These are phyloP conservation scores for Warburgia ugandensis DNA, from an alignment of 164 flowering plant species.

Conservation along the genomic window DNA sequence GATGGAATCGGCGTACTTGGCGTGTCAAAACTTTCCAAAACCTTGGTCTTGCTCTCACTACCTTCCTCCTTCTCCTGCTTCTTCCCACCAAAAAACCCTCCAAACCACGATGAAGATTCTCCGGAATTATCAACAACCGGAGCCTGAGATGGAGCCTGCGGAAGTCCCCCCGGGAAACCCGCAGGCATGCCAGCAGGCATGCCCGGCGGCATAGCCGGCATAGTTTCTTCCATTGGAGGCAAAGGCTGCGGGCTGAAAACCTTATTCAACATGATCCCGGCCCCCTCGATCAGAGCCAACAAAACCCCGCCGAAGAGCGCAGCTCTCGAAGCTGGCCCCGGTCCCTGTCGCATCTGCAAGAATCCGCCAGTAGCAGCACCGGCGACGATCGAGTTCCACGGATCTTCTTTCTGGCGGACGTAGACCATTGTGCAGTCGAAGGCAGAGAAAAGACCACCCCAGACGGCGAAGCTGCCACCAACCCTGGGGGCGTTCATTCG, in stretches of 20 bases:
- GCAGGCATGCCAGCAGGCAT: conserved; percentile 21
- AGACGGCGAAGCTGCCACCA: conserved; percentile 86
- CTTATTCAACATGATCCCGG: conserved; percentile 65
- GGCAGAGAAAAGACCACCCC: conserved; percentile 83
- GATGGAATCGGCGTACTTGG: conserved; percentile 30
- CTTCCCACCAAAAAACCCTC: conserved; percentile 1
- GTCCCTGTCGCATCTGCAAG: conserved; percentile 76
- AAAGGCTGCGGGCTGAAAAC: conserved; percentile 39
- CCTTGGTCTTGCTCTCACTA: conserved; percentile 30
- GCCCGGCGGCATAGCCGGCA: conserved; percentile 20
- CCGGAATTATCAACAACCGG: background rate
- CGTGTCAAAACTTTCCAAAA: conserved; percentile 67
- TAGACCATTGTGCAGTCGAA: conserved; percentile 84
- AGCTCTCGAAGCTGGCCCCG: conserved; percentile 47
- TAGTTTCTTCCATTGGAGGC: conserved; percentile 51
- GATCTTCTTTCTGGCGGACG: conserved; percentile 86
- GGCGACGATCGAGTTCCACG: conserved; percentile 87
- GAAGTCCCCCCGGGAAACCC: background rate
- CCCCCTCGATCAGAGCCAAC: conserved; percentile 82
- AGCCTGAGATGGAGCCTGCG: background rate
- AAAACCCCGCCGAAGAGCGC: conserved; percentile 68
- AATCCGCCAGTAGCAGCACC: conserved; percentile 91
- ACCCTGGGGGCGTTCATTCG: conserved; percentile 83
- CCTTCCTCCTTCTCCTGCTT: background rate
- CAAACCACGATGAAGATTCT: background rate